Conservation (phyloP, 2,329 filamentous ascomycete species). For the Mycosphaerella arachidis region DNA sequence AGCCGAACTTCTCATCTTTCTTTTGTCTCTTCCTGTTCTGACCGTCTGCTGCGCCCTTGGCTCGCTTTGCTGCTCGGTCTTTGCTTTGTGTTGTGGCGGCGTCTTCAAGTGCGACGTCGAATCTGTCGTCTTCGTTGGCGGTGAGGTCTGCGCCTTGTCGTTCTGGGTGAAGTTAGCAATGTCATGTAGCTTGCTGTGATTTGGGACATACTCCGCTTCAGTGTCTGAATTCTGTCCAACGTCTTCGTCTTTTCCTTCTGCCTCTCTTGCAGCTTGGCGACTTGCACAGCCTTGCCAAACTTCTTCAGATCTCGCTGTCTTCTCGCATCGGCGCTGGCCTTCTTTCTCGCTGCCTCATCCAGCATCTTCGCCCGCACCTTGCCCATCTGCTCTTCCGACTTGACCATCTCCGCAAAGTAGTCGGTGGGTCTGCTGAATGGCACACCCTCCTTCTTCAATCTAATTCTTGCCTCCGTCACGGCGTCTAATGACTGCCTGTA, state of each 20-base stretch:
- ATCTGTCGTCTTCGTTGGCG: slow-evolving; percentile 75
- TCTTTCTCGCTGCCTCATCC: slow-evolving; percentile 87
- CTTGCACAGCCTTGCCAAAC: slow-evolving; percentile 97
- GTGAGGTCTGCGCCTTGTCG: slow-evolving; percentile 69
- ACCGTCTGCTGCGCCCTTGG: slow-evolving; percentile 27
- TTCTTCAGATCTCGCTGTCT: slow-evolving; percentile 95
- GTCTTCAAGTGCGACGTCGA: slow-evolving; percentile 81
- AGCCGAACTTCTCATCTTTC: slow-evolving; percentile 92
- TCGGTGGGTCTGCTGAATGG: slow-evolving; percentile 85
- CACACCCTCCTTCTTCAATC: slow-evolving; percentile 75
- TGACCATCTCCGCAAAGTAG: slow-evolving; percentile 99
- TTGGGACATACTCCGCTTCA: slow-evolving; percentile 81
- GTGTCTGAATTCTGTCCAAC: slow-evolving; percentile 86
- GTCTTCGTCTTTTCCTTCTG: slow-evolving; percentile 89
- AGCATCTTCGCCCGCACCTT: slow-evolving; percentile 90
- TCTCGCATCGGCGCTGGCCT: slow-evolving; percentile 84
- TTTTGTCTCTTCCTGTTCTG: slow-evolving; percentile 74
- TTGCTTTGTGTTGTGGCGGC: slow-evolving; percentile 51
- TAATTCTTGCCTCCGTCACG: slow-evolving; percentile 65
- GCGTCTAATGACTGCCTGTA: slow-evolving; percentile 84
- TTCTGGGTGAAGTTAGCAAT: slow-evolving; percentile 53
- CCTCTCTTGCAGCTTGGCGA: slow-evolving; percentile 91
- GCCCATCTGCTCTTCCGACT: slow-evolving; percentile 97
- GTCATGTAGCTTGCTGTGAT: not conserved
- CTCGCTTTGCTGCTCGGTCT: slow-evolving; percentile 38